Evolutionary conservation across 2,329 filamentous ascomycete genomes (phyloP), one percentile per base, ranked within the genome.

Genomic region (Aspergillus pseudonomiae): DNA sequence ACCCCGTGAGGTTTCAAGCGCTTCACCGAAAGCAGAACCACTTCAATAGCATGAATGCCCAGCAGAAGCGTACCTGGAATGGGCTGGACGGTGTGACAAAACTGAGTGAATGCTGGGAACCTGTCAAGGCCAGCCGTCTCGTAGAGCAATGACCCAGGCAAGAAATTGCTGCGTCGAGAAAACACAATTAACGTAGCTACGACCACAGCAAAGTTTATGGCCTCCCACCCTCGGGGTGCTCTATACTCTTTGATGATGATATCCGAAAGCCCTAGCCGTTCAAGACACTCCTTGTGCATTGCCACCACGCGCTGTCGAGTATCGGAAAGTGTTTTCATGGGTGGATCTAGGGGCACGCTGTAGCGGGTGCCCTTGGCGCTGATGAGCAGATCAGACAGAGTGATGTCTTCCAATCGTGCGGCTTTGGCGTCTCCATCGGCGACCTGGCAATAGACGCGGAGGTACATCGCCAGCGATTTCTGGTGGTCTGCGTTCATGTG

Each of bases 401-500:
- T 83, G 65, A 96, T 82, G 74, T 93, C 89, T 60, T 83, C 81
- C 67, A 97, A 82, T 45, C 81, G 78, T 24, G 91, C 87, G 24
- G 82, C 80, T 62, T 85, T 80, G 57, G 89, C 85, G 57, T 84
- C 79, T 64, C 80, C 77, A 9, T 84, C 73, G 19, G 88, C 85
- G 52, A 92, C 81, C 19, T 82, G 77, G 74, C 81, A 83, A 81
- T 88, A 93, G 77, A 93, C 86, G 67, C 88, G 88, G n/a, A 96
- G 86, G 78, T 94, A 96, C 74, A 90, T 85, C 62, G 86, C 81
- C 57, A 97, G 87, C 63, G 92, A 92, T 70, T 87, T 85, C 58
- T 84, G 81, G 80, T 97, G 94, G 77, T 94, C 91, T 50, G 82
- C 82, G 80, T 97, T 97, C 92, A 97, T 95, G 82, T 97, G 94